Evolutionary conservation across 768 basidiomycete genomes (phyloP).

Genomic region (Pleurotus salmoneostramineus): DNA sequence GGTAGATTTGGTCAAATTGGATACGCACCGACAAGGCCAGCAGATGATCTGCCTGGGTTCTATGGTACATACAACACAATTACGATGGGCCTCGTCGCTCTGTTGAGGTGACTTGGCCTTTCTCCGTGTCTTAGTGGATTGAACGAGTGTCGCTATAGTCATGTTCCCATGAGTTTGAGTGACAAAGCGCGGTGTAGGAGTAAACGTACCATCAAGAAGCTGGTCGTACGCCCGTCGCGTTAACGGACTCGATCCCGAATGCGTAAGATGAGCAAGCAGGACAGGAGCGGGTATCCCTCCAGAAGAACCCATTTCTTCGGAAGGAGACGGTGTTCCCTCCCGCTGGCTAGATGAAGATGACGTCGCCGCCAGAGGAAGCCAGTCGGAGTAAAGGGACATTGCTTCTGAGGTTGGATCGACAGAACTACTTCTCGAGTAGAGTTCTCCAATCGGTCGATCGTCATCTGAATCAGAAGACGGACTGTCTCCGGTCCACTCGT

Average conservation of each 20-base stretch:
- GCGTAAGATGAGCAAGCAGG: constrained; percentile 52
- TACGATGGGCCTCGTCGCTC: constrained; percentile 18
- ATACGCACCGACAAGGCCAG: constrained; percentile 75
- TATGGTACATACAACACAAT: constrained; percentile 72
- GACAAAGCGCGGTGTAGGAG: neutral
- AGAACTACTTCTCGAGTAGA: neutral
- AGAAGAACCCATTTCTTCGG: constrained; percentile 13
- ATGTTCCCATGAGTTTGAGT: neutral
- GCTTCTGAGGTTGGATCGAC: neutral
- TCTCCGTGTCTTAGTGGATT: constrained; percentile 15
- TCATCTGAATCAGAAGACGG: constrained; percentile 25
- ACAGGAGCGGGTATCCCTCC: constrained; percentile 28
- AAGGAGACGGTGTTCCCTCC: constrained; percentile 11
- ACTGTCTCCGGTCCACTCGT: constrained; percentile 23
- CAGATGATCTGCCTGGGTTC: constrained; percentile 71
- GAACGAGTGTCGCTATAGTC: constrained; percentile 25
- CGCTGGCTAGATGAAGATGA: constrained; percentile 11
- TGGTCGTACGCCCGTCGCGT: constrained; percentile 46
- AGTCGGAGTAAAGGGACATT: constrained; percentile 2
- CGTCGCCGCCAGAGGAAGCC: neutral
- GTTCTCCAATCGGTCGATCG: neutral
- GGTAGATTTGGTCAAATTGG: constrained; percentile 7
- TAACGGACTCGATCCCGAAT: constrained; percentile 35
- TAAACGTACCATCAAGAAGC: constrained; percentile 18
- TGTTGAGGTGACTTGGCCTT: constrained; percentile 2